Evolutionary conservation across 208 protist genomes (phyloP).

Genomic region (Trypanosoma cruzi): DNA sequence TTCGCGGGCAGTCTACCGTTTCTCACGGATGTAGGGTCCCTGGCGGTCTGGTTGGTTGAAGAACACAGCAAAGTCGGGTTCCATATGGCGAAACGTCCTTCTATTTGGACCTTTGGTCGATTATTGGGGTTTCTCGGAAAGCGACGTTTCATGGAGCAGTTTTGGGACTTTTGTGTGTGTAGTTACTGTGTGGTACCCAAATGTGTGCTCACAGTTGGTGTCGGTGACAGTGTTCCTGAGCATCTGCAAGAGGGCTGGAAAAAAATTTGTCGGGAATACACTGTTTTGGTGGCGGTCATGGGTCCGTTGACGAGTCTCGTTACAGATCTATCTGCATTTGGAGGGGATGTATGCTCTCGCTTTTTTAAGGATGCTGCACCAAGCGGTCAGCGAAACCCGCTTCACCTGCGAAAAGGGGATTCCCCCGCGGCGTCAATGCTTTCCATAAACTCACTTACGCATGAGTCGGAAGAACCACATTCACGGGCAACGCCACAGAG

Average conservation of each 20-base stretch:
- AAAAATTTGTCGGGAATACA: conserved; percentile 8
- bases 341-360: conserved; percentile 10
- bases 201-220: conserved; percentile 14
- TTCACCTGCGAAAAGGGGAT: conserved; percentile 4
- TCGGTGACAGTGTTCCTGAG: conserved; percentile 1
- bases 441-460: conserved; percentile 18
- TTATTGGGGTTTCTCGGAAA: conserved; percentile 42
- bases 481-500: not conserved
- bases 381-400: not conserved
- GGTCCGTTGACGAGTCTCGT: conserved; percentile 15
- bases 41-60: conserved; percentile 10
- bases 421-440: conserved; percentile 15
- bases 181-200: conserved; percentile 37
- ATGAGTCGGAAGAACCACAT: conserved; percentile 9
- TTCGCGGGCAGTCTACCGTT: not conserved
- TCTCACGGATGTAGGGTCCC: not conserved
- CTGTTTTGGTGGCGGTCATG: conserved; percentile 18
- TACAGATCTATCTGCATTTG: conserved; percentile 16
- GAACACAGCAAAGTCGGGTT: conserved; percentile 4
- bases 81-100: not conserved
- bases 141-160: conserved; percentile 44
- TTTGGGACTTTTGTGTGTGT: conserved; percentile 51
- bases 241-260: conserved; percentile 11
- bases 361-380: conserved; percentile 6
- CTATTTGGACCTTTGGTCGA: conserved; percentile 35